A percentile compares a stretch with the other conserved stretches of the same genome.
Evolutionary conservation across 2,329 filamentous ascomycete genomes (phyloP).

Genomic region (Mycosphaerella sp.): DNA sequence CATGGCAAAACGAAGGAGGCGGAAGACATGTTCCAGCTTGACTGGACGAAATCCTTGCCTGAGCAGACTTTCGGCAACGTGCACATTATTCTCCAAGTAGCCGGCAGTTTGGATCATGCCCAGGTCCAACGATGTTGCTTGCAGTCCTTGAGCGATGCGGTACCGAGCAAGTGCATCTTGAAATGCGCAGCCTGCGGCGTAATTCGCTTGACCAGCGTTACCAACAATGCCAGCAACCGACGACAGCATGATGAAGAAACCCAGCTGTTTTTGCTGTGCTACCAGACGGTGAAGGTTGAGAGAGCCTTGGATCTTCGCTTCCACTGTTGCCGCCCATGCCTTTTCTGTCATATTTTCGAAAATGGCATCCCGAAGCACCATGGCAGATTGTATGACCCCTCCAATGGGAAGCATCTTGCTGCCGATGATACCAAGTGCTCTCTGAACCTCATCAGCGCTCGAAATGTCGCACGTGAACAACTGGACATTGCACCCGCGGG

Average conservation of each 20-base stretch:
- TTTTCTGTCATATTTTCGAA: constrained; percentile 26
- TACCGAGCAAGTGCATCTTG: constrained; percentile 26
- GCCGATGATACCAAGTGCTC: constrained; percentile 16
- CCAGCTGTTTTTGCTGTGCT: constrained; percentile 16
- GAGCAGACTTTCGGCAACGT: no score
- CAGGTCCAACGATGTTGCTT: constrained; percentile 27
- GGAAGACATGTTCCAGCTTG: no score
- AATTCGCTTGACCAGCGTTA: constrained; percentile 37
- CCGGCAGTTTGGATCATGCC: constrained; percentile 10
- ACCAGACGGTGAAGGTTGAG: constrained; percentile 21
- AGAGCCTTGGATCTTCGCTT: constrained; percentile 28
- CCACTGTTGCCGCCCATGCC: background rate
- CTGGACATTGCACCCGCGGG: background rate
- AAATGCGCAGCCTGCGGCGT: constrained; percentile 36
- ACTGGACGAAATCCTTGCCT: no score
- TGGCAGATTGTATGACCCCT: constrained; percentile 39
- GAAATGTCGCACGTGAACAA: constrained; percentile 10
- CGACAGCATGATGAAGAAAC: constrained; percentile 31
- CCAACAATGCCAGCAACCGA: constrained; percentile 24
- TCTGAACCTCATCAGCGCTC: constrained; percentile 10
- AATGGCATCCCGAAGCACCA: constrained; percentile 27
- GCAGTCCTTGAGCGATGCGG: constrained; percentile 22
- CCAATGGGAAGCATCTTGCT: constrained; percentile 31
- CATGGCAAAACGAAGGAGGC: no score
- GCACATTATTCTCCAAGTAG: no score